Base-by-base conservation (phyloP, 2,329 filamentous ascomycete species). In the Aspergillus felis region DNA sequence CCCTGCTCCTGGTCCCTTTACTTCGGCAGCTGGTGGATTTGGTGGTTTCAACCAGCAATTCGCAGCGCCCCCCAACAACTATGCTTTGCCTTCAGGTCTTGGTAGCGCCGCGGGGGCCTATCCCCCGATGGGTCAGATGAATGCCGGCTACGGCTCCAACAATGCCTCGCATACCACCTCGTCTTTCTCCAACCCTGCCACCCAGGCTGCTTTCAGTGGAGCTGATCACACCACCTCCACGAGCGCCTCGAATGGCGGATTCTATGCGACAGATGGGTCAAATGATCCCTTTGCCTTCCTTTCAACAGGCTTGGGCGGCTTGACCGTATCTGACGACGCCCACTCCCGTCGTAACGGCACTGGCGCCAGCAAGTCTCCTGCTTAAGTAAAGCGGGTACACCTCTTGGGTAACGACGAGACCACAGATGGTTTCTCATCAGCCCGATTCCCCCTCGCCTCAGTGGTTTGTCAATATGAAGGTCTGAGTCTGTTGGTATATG, bases 191-290 rank as follows among this genome's bases (percentile, higher is more conserved):
- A 95, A 92, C 79, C 90, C 92, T 61, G 90, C 91, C 61, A 91
- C 93, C 17, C 93, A 97, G 78, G 92, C 92, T 59, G 93, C 94
- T 27, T 99, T 99, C 81, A 90, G 91, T 71, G 90, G 90, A 44
- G 92, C 91, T 42, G 88, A 88, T 66, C 93, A 94, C 66, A 90
- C 90, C 56, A 87, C 87, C 17, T 90, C 89, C 48, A 88, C 87
- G 59, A 90, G 89, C 44, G 86, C 88, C 35, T 87, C 88, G 46
- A 91, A 90, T 77, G 89, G 88, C 68, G 86, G 85, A 70, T 90
- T 88, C 68, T 88, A 88, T 71, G 72, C 73, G 52, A 75, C 74
- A 54, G 80, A 85, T 48, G 78, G 77, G n/a, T 74, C 79, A 42
- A 79, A 76, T 55, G 85, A 87, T 66, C 84, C 85, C 6, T 87